Conservation (phyloP, 2,329 filamentous ascomycete species). For the Grosmannia clavigera region DNA sequence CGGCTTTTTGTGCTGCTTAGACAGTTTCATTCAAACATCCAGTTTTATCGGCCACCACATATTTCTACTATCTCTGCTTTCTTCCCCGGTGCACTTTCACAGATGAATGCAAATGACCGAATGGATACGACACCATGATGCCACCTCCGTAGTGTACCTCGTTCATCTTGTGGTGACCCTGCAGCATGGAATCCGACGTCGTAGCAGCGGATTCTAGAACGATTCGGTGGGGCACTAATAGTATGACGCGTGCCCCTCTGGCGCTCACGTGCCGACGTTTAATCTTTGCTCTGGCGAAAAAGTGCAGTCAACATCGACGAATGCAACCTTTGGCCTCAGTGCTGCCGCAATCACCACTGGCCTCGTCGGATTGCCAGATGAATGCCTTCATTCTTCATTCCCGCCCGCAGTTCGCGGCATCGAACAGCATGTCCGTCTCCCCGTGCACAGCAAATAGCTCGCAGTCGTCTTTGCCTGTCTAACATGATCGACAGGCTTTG, state of each 20-base stretch:
- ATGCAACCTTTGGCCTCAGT: background rate
- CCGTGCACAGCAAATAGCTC: background rate
- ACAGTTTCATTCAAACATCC: background rate
- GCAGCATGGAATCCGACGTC: background rate
- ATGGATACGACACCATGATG: background rate
- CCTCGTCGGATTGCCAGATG: conserved; percentile 13
- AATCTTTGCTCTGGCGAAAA: background rate
- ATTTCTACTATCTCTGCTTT: background rate
- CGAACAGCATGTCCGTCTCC: conserved; percentile 32
- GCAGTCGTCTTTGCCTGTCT: background rate
- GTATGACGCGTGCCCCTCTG: background rate
- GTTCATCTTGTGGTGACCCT: background rate
- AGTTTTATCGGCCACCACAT: background rate
- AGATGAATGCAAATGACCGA: too few species aligned
- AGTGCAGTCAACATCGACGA: background rate
- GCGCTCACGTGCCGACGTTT: background rate
- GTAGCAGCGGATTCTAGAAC: background rate
- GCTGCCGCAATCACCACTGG: background rate
- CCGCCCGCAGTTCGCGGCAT: conserved; percentile 39
- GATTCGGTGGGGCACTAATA: background rate
- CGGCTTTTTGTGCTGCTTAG: background rate
- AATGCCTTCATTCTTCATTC: conserved; percentile 29
- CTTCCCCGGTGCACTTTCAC: background rate
- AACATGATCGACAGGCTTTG: conserved; percentile 37
- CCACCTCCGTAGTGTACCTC: background rate